phyloP scores from a whole-genome alignment of 192 early-diverging fungal genomes.

The Globomyces pollinis-pini region DNA sequence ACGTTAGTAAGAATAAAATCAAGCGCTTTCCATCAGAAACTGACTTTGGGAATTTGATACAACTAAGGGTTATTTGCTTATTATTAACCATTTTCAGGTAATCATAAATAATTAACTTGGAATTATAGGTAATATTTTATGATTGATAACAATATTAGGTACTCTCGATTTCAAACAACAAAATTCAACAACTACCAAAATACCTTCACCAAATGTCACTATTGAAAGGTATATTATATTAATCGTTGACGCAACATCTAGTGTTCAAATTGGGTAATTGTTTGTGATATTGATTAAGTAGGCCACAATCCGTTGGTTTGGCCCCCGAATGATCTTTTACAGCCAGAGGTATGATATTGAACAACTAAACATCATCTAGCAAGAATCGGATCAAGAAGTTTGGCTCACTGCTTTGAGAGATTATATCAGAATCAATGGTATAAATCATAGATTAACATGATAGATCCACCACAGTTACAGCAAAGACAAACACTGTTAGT shows the following conservation, averaged over 20 bases:
- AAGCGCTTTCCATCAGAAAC: conserved; percentile 22
- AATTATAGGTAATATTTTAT: background rate
- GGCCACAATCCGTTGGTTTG: conserved; percentile 33
- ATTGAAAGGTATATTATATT: no score
- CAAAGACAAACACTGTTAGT: no score
- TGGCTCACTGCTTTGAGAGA: background rate
- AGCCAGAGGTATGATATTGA: no score
- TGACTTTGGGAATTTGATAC: conserved; percentile 23
- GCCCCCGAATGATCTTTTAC: conserved; percentile 27
- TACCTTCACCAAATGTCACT: conserved; percentile 22
- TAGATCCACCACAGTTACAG: no score
- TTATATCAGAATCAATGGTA: background rate
- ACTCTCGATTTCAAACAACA: conserved; percentile 26
- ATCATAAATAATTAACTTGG: no score
- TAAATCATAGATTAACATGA: no score
- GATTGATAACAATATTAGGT: conserved; percentile 13
- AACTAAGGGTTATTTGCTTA: conserved; percentile 13
- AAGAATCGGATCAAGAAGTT: conserved; percentile 1
- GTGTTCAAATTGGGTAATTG: conserved; percentile 32
- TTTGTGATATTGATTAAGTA: background rate
- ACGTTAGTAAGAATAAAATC: conserved; percentile 35
- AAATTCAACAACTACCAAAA: conserved; percentile 19
- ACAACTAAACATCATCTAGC: no score
- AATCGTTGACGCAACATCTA: conserved; percentile 15
- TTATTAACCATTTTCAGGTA: background rate